A percentile compares a stretch with the other conserved stretches of the same genome.
Evolutionary conservation across 202 grass and related monocot species (phyloP).

Genomic region (Panicum virgatum): DNA sequence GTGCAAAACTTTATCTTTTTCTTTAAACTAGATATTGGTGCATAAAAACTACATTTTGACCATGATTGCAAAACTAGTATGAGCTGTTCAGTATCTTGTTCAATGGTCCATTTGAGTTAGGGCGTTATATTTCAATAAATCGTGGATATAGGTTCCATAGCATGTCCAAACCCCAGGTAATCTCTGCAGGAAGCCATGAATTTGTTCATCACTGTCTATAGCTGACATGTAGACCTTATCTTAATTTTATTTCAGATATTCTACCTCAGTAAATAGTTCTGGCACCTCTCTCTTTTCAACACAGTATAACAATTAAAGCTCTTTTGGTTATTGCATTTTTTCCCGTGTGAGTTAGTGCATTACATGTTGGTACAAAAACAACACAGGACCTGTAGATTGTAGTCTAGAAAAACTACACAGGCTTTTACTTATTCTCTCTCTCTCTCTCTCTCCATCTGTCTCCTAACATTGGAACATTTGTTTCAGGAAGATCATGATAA

Average conservation of each 20-base stretch:
- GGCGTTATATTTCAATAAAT: neutral
- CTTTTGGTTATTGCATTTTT: neutral
- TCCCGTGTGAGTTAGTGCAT: neutral
- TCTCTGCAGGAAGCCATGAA: neutral
- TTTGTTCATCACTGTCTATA: neutral
- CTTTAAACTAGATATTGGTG: neutral
- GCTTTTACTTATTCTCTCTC: no score
- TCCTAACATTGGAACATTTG: conserved; percentile 13
- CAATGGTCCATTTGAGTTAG: neutral
- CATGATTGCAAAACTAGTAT: neutral
- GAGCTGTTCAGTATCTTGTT: neutral
- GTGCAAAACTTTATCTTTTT: neutral
- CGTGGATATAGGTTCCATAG: neutral
- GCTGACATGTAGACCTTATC: neutral
- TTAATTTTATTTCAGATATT: neutral
- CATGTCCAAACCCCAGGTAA: neutral
- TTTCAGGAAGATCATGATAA: conserved; percentile 77
- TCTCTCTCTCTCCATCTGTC: neutral
- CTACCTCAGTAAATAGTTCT: neutral
- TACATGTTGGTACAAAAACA: neutral
- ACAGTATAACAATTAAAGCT: neutral
- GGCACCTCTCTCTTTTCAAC: neutral
- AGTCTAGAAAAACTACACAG: no score
- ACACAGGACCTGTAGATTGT: neutral
- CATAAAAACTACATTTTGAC: neutral